Evolutionary conservation across 139 green algal genomes (phyloP).

Genomic region (Gonium pectorale): DNA sequence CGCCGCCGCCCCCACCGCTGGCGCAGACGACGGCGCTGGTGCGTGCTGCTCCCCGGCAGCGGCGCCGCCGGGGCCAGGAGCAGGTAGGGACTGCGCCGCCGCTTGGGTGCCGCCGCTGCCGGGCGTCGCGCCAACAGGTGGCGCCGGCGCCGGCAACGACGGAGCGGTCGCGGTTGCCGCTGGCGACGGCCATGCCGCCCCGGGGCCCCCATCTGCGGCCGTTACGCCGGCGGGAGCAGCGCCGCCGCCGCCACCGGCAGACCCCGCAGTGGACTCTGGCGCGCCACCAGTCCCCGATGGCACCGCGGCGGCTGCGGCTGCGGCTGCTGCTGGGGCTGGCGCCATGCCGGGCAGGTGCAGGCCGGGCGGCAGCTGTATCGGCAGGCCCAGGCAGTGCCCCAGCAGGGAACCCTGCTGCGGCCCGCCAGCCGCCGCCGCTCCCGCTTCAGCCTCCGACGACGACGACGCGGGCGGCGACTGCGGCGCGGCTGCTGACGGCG

Average conservation of each 20-base stretch:
- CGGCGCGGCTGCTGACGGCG: neutral
- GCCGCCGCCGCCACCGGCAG: neutral
- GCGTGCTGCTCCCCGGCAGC: no score
- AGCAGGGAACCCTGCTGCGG: no score
- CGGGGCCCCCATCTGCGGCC: no score
- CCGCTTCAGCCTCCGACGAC: no score
- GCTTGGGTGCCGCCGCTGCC: neutral
- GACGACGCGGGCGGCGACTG: neutral
- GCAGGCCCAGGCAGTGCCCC: neutral
- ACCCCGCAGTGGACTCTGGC: no score
- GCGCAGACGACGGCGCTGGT: neutral
- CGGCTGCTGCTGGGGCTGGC: no score
- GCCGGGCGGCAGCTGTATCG: neutral
- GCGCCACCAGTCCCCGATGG: no score
- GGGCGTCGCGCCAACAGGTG: no score
- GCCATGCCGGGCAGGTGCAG: conserved; percentile 6
- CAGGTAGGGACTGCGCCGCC: no score
- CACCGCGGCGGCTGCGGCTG: neutral
- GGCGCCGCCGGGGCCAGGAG: neutral
- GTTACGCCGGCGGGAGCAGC: neutral
- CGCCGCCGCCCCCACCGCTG: neutral
- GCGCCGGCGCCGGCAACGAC: neutral
- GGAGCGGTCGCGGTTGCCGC: neutral
- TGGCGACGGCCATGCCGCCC: neutral
- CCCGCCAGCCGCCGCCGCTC: neutral